Evolutionary conservation across 306 rosid genomes (phyloP), one percentile per base, ranked within the genome.

Genomic region (Prunus davidiana): DNA sequence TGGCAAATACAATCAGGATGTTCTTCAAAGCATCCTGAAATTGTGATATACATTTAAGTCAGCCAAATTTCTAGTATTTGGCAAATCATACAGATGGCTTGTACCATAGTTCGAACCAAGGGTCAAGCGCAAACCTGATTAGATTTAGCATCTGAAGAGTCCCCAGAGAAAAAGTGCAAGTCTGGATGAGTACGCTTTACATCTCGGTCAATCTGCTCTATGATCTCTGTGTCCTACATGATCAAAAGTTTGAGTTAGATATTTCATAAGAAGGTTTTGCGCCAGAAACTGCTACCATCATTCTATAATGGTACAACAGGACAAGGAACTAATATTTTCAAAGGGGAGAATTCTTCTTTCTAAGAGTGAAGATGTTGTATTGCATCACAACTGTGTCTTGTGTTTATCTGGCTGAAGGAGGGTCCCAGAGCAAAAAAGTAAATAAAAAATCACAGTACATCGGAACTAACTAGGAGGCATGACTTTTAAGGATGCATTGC

Each of bases 111-210:
- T 16, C 14, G 34, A 46, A 69, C 70, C 24, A 55, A 67, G 68
- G 55, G 77, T 55, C 51, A 76, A 83, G 77, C 66, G 46, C 52
- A 51, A 38, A 92, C 99, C 96, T 89, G 99, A 82, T 88, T 96
- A 27, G 93, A 86, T 82, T 92, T 92, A 78, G 98, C 98, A 83
- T 89, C 89, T 51, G 86, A 78, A 5, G 96, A 87, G 87, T 96
- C 98, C 30, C 97, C 97, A 5, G 90, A 96, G 85, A 96, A 96
- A 78, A 96, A 96, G 82, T 88, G 93, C 93, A 96, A 80, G 81
- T 96, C 99, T 67, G 99, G 99, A 87, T 96, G 99, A 79, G 99
- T 96, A 62, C 99, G 99, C 87, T 79, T 92, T 66, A 96, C 99
- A 79, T 96, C 99, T 82, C 99, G 87, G 75, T 96, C 99, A 74